A percentile compares a stretch with the other conserved stretches of the same genome.
These are phyloP conservation scores for Rhizodiscina lignyota DNA, from an alignment of 495 filamentous ascomycete species.

Conservation along the genomic window DNA sequence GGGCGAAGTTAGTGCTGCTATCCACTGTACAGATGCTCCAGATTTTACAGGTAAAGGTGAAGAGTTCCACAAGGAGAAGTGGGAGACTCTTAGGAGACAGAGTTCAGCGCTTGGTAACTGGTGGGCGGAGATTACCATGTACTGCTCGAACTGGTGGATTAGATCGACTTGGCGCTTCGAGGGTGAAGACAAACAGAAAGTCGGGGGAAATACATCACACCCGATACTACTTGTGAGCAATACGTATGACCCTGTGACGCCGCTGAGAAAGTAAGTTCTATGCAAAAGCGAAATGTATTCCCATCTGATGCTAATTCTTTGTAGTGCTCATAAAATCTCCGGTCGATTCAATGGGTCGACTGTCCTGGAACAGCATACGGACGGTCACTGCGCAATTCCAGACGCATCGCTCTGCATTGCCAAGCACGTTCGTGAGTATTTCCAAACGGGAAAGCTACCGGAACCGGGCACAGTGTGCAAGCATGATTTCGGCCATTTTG, in stretches of 20 bases:
- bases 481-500: too few species aligned
- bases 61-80: not conserved
- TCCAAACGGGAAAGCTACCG: conserved; percentile 1
- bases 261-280: too few species aligned
- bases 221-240: not conserved
- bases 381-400: conserved; percentile 1
- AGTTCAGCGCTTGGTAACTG: not conserved
- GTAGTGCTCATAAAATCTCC: conserved; percentile 1
- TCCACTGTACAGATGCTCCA: not conserved
- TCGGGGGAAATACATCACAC: not conserved
- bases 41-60: not conserved
- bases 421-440: conserved; percentile 1
- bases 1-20: not conserved
- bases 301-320: conserved; percentile 2
- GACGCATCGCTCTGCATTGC: conserved; percentile 1
- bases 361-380: conserved; percentile 2
- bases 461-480: conserved; percentile 1
- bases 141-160: not conserved
- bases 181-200: too few species aligned
- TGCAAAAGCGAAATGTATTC: not conserved
- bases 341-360: not conserved
- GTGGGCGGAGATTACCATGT: not conserved
- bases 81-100: not conserved
- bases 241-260: conserved; percentile 2
- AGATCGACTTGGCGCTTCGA: too few species aligned